Evolutionary conservation across 805 yeast genomes (phyloP), one percentile per base, ranked within the genome.

Genomic region (Sugiyamaella mastotermitis): DNA sequence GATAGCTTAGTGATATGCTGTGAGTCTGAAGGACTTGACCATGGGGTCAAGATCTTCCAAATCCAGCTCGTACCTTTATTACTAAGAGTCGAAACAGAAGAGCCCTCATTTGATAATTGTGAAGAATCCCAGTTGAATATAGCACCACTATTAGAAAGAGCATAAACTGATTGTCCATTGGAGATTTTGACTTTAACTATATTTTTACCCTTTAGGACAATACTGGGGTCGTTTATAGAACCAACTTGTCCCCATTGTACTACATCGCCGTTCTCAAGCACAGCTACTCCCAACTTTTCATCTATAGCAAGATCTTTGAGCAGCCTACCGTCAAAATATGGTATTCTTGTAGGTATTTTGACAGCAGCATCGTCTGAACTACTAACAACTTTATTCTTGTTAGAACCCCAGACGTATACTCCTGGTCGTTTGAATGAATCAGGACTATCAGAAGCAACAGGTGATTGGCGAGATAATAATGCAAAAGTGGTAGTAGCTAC

Each of bases 191-290:
- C 72, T 17, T 62, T 54, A 1, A 39, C 45, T 20, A 81, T 52
- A 6, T 69, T 56, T 46, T 74, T 66, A 5, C 77, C 78, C 32
- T 61, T 64, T 13, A 80, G 44, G 2, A 76, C 60, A 16, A 53
- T 40, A 33, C 51, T 40, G 3, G 71, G 69, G 1, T 45, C 46
- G 3, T 52, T 41, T 1, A 48, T 45, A 13, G 64, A 43, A 3
- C 48, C 39, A 30, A 58, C 52, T 38, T 52, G 53, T n/a, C 78
- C 76, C 83, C 88, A 85, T 53, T 81, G 83, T 39, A 76, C 77
- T 22, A 86, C 66, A 51, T 81, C 73, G 14, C 97, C 97, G 11
- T 71, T 72, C 1, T 68, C 67, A 43, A 78, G 74, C 13, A 85
- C 72, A 0, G 86, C 86, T 3, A 69, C 56, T 1, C 63, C 72